These are phyloP conservation scores for Corylus americana DNA, from an alignment of 306 rosid species.

Conservation along the genomic window DNA sequence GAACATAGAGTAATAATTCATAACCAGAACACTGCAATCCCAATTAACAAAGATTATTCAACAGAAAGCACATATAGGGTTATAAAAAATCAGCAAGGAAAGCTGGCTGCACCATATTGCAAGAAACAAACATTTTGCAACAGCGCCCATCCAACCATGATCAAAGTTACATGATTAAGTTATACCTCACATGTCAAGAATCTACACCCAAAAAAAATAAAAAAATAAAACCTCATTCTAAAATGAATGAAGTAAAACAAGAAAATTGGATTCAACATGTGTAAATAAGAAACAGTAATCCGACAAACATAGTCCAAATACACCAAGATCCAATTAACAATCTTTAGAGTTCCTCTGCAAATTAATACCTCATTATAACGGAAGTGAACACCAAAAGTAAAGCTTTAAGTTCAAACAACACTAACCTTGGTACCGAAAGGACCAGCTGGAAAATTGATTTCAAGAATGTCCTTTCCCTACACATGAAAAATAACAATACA, in stretches of 20 bases:
- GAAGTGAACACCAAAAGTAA: not conserved
- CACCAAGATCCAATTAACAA: no score
- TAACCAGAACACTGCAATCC: not conserved
- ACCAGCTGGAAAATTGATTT: constrained; percentile 43
- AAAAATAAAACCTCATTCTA: no score
- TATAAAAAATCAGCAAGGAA: not conserved
- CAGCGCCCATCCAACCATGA: not conserved
- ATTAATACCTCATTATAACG: not conserved
- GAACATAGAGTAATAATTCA: not conserved
- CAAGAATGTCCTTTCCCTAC: constrained; percentile 49
- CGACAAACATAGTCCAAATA: no score
- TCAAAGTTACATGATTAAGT: not conserved
- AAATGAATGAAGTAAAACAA: no score
- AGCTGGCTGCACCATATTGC: not conserved
- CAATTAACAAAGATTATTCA: no score
- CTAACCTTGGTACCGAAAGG: constrained; percentile 51
- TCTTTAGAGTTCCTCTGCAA: no score
- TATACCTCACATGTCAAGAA: no score
- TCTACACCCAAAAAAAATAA: no score
- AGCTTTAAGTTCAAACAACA: not conserved
- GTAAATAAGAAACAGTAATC: no score
- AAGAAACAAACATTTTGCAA: not conserved
- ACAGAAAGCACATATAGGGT: no score
- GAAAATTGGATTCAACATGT: no score
- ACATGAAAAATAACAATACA: constrained; percentile 2